Conservation (phyloP, 306 rosid species). For the Trifolium pratense region DNA sequence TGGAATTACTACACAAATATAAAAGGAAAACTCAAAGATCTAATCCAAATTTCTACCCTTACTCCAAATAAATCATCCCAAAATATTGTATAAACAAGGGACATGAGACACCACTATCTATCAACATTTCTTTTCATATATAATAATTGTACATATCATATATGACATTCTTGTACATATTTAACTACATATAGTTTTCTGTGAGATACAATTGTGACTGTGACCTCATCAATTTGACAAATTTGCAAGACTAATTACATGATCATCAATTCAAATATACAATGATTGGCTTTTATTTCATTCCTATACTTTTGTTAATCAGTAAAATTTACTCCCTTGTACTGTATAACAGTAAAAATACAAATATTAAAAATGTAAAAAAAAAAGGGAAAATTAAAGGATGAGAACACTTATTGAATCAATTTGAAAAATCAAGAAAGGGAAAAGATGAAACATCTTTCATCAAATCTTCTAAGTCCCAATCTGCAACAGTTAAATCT, state of each 20-base stretch:
- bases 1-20: not conserved
- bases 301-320: conserved; percentile 2
- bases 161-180: not conserved
- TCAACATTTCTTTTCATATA: not conserved
- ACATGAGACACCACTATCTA: not conserved
- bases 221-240: conserved; percentile 16
- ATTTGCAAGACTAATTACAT: conserved; percentile 8
- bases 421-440: conserved; percentile 67
- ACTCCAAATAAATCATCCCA: not conserved
- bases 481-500: conserved; percentile 70
- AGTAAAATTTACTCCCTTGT: conserved; percentile 7
- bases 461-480: conserved; percentile 90
- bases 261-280: conserved; percentile 20
- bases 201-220: conserved; percentile 14
- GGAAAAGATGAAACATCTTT: conserved; percentile 82
- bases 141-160: not conserved
- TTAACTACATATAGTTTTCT: not conserved
- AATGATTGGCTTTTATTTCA: conserved; percentile 20
- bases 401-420: conserved; percentile 22
- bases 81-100: not conserved
- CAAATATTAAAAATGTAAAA: conserved; percentile 5
- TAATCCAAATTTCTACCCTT: not conserved
- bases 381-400: no score
- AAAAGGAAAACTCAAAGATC: no score
- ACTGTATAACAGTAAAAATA: conserved; percentile 14